Conservation (phyloP, 345 rosid genomes). For the Lumnitzera littorea region DNA sequence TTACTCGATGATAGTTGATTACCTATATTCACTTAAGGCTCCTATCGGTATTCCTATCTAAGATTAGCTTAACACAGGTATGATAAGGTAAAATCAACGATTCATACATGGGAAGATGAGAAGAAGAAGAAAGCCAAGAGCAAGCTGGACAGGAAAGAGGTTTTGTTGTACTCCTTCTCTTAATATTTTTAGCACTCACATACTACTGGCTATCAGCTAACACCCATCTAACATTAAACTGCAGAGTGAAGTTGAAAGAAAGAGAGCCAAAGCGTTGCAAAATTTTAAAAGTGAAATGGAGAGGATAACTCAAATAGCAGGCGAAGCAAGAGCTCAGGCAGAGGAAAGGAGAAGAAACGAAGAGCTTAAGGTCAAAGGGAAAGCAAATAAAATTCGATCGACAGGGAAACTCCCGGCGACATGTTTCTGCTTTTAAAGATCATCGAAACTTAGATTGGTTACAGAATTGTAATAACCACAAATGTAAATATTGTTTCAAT, state of each 20-base stretch:
- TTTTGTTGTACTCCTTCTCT: conserved; percentile 13
- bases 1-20: too few species aligned
- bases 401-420: conserved; percentile 40
- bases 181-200: background rate
- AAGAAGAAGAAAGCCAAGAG: conserved; percentile 47
- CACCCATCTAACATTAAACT: conserved; percentile 5
- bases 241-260: conserved; percentile 37
- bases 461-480: too few species aligned
- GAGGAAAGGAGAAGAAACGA: conserved; percentile 38
- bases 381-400: conserved; percentile 52
- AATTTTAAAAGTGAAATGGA: conserved; percentile 33
- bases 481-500: too few species aligned
- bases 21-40: background rate
- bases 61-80: conserved; percentile 31
- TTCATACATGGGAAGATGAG: conserved; percentile 50
- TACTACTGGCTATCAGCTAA: background rate
- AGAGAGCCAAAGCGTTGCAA: conserved; percentile 32
- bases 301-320: conserved; percentile 32
- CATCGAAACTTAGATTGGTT: background rate
- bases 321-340: conserved; percentile 50
- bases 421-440: conserved; percentile 50
- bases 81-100: conserved; percentile 32
- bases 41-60: background rate
- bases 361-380: conserved; percentile 50
- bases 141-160: conserved; percentile 51